A percentile compares a stretch with the other conserved stretches of the same genome.
phyloP scores from a whole-genome alignment of 2,329 filamentous ascomycete genomes.

The Phyllosticta ampelicida region DNA sequence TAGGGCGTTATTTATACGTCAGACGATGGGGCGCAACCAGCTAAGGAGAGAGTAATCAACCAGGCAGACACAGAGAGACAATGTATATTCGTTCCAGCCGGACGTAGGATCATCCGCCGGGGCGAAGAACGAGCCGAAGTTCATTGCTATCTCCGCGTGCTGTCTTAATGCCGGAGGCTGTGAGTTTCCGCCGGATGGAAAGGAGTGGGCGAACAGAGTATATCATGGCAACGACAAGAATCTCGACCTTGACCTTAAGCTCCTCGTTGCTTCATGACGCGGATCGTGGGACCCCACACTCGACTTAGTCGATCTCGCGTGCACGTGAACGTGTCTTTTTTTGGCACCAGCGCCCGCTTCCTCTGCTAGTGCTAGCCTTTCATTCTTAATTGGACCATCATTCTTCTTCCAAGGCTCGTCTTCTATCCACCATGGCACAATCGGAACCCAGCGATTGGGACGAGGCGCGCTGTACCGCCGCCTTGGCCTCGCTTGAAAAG shows the following conservation, averaged over 20 bases:
- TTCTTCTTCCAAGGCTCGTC: background rate
- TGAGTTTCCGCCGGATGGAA: background rate
- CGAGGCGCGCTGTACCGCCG: slow-evolving; percentile 30
- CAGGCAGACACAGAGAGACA: background rate
- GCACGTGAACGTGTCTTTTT: background rate
- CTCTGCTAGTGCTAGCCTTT: background rate
- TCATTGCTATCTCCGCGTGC: background rate
- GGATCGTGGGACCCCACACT: background rate
- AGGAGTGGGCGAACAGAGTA: background rate
- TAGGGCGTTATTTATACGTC: background rate
- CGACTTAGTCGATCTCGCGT: background rate
- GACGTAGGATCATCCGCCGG: background rate
- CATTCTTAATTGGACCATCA: background rate
- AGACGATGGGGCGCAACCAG: background rate
- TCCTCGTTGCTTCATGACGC: background rate
- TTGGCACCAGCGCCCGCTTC: background rate
- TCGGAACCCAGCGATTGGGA: slow-evolving; percentile 19
- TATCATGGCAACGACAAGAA: too few species aligned
- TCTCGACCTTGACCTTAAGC: background rate
- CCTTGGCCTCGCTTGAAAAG: slow-evolving; percentile 34
- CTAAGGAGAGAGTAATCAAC: background rate
- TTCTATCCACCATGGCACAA: background rate
- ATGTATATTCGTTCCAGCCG: background rate
- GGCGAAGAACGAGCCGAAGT: background rate
- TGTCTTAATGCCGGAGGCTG: background rate